phyloP scores from a whole-genome alignment of 2,329 filamentous ascomycete species.

The Clonostachys chloroleuca region DNA sequence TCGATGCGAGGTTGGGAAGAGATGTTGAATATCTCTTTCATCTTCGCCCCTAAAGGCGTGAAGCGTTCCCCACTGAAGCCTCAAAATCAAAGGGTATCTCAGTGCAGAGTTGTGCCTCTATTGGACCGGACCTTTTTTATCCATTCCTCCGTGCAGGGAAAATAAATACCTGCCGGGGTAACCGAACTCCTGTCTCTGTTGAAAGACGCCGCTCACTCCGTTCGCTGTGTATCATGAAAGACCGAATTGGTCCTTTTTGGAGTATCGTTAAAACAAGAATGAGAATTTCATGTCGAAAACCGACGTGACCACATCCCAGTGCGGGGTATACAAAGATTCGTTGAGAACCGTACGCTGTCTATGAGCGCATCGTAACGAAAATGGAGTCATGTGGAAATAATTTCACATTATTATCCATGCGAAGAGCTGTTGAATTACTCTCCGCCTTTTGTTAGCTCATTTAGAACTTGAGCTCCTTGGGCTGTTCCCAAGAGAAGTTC shows the following conservation, averaged over 20 bases:
- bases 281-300: conserved; percentile 23
- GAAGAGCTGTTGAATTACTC: conserved; percentile 36
- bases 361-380: conserved; percentile 18
- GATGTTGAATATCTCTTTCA: conserved; percentile 44
- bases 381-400: conserved; percentile 30
- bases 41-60: conserved; percentile 10
- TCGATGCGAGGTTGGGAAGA: conserved; percentile 19
- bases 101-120: conserved; percentile 26
- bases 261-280: conserved; percentile 6
- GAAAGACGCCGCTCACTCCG: conserved; percentile 31
- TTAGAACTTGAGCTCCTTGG: conserved; percentile 92
- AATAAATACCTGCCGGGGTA: conserved; percentile 12
- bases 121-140: conserved; percentile 8
- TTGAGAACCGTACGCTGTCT: conserved; percentile 41
- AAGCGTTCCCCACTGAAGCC: conserved; percentile 4
- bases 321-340: conserved; percentile 30
- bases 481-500: conserved; percentile 96
- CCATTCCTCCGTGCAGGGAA: conserved; percentile 3
- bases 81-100: conserved; percentile 26
- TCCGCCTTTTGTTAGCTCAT: conserved; percentile 14
- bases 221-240: background rate
- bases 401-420: conserved; percentile 18
- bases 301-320: conserved; percentile 22
- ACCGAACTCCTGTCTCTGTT: conserved; percentile 35
- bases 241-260: background rate